Percentiles rank a stretch among this genome's conserved stretches.
phyloP scores from a whole-genome alignment of 2,329 filamentous ascomycete species.

The Xylariomycetidae sp. region DNA sequence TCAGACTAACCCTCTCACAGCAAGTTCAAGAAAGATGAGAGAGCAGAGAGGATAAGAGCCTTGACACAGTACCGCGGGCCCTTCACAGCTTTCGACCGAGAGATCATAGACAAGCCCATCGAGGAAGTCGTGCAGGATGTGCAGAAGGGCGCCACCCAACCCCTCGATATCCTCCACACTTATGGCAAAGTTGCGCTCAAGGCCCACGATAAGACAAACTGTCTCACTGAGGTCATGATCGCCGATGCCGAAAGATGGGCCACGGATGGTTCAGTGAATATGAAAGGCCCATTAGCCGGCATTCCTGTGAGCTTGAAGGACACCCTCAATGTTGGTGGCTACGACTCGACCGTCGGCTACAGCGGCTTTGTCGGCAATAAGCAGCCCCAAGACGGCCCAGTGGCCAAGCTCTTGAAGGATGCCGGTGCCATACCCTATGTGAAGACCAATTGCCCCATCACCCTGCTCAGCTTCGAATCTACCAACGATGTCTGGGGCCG shows the following conservation, averaged over 20 bases:
- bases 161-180: slow-evolving; percentile 71
- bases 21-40: slow-evolving; percentile 73
- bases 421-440: slow-evolving; percentile 87
- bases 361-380: slow-evolving; percentile 68
- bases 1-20: slow-evolving; percentile 42
- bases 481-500: slow-evolving; percentile 76
- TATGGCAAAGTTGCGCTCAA: slow-evolving; percentile 84
- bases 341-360: slow-evolving; percentile 79
- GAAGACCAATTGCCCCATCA: slow-evolving; percentile 87
- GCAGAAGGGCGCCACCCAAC: slow-evolving; percentile 60
- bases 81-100: slow-evolving; percentile 60
- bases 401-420: slow-evolving; percentile 75
- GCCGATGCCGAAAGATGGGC: slow-evolving; percentile 73
- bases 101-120: slow-evolving; percentile 69
- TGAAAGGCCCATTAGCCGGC: slow-evolving; percentile 78
- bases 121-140: slow-evolving; percentile 74
- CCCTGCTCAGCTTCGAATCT: slow-evolving; percentile 81
- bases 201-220: slow-evolving; percentile 84
- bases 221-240: slow-evolving; percentile 81
- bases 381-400: slow-evolving; percentile 60
- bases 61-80: slow-evolving; percentile 63
- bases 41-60: slow-evolving; percentile 61
- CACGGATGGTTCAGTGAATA: slow-evolving; percentile 53
- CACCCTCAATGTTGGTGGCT: slow-evolving; percentile 73
- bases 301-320: slow-evolving; percentile 85